Conservation (phyloP, 345 rosid species). For the Diplotaxis tenuifolia region DNA sequence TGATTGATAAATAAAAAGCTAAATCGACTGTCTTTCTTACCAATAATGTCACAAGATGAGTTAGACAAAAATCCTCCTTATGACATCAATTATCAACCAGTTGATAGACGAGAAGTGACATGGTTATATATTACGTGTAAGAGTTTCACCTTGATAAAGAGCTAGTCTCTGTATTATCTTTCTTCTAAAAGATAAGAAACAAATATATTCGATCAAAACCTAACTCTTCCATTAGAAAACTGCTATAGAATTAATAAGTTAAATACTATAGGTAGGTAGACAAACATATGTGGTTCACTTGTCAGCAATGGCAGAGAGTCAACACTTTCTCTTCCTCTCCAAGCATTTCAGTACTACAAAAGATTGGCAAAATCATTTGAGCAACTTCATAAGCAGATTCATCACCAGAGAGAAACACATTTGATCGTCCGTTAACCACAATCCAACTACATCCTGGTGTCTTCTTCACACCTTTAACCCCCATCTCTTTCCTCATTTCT, state of each 20-base stretch:
- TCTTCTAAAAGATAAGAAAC: neutral
- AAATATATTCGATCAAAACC: too few relatives aligned
- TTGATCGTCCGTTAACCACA: slow-evolving; percentile 47
- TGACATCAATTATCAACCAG: neutral
- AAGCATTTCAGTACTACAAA: slow-evolving; percentile 22
- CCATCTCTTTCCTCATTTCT: slow-evolving; percentile 64
- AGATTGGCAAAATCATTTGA: slow-evolving; percentile 42
- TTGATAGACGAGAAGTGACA: neutral
- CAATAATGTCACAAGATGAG: neutral
- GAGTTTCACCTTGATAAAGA: neutral
- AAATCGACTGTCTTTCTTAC: slow-evolving; percentile 27
- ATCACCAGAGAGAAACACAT: slow-evolving; percentile 63
- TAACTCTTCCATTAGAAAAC: neutral
- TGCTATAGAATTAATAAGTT: neutral
- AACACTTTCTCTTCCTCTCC: neutral
- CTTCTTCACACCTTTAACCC: slow-evolving; percentile 71
- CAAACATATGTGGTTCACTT: neutral
- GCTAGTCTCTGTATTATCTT: too few relatives aligned
- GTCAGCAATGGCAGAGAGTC: neutral
- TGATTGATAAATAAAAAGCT: slow-evolving; percentile 36
- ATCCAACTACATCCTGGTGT: slow-evolving; percentile 85
- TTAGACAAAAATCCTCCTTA: neutral
- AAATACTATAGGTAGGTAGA: too few relatives aligned
- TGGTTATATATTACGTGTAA: neutral
- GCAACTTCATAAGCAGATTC: slow-evolving; percentile 35